A percentile compares a stretch with the other conserved stretches of the same genome.
Conservation (phyloP, 148 eudicot species). For the Silene latifolia region DNA sequence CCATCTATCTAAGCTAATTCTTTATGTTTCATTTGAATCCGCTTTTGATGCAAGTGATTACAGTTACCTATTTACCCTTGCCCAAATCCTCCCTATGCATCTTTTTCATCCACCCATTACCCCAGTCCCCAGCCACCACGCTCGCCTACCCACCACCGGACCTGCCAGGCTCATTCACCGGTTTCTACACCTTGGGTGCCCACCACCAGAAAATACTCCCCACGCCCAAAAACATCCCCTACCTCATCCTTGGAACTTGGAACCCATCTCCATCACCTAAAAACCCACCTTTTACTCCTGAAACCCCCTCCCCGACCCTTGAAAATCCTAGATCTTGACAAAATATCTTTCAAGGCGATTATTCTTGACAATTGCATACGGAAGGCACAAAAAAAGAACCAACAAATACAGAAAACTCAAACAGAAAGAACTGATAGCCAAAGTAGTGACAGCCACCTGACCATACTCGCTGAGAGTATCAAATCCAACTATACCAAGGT, state of each 20-base stretch:
- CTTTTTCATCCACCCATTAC: not conserved
- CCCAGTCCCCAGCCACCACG: not conserved
- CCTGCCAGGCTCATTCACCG: too few species aligned
- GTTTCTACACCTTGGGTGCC: too few species aligned
- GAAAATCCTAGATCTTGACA: not conserved
- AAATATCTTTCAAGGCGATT: not conserved
- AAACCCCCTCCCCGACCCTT: not conserved
- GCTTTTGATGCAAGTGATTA: not conserved
- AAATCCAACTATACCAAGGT: slow-evolving; percentile 92
- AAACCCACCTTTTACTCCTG: not conserved
- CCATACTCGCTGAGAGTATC: slow-evolving; percentile 80
- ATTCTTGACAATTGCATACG: not conserved
- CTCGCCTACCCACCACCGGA: not conserved
- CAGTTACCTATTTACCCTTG: not conserved
- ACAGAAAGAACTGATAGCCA: not conserved
- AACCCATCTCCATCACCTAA: not conserved
- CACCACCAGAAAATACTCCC: not conserved
- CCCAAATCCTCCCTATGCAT: not conserved
- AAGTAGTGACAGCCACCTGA: slow-evolving; percentile 46
- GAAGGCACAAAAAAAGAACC: too few species aligned
- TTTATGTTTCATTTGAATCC: not conserved
- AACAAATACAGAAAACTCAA: not conserved
- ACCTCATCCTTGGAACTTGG: not conserved
- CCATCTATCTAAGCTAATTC: not conserved
- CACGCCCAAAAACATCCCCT: not conserved